Conservation (phyloP, 2,329 filamentous ascomycete species). For the Aspergillus brasiliensis region DNA sequence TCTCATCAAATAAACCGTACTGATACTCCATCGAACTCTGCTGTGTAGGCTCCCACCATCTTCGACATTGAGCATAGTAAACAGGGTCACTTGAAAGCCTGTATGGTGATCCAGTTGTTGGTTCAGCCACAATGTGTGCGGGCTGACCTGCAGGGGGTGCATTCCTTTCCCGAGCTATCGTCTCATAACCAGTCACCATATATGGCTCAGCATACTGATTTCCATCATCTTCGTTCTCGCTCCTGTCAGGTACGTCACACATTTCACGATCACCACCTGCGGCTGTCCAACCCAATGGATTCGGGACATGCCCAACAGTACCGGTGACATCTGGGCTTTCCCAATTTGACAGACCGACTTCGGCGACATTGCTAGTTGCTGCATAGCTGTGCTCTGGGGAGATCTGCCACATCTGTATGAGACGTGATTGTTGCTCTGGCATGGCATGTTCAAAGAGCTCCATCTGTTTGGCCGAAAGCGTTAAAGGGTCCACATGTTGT, state of each 20-base stretch:
- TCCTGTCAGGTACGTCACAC: conserved; percentile 32
- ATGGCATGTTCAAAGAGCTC: conserved; percentile 77
- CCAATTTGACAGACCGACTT: background rate
- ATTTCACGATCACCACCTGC: conserved; percentile 45
- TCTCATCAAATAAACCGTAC: conserved; percentile 41
- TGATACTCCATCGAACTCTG: conserved; percentile 39
- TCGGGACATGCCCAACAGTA: background rate
- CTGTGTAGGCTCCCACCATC: conserved; percentile 41
- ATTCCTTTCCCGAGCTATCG: conserved; percentile 66
- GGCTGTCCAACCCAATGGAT: background rate
- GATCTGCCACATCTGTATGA: conserved; percentile 84
- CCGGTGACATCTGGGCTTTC: background rate
- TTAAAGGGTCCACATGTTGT: conserved; percentile 61
- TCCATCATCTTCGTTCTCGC: conserved; percentile 20
- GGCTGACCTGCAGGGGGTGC: conserved; percentile 38
- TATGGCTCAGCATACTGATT: conserved; percentile 71
- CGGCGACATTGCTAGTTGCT: conserved; percentile 9
- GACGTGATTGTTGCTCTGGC: conserved; percentile 68
- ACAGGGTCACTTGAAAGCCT: conserved; percentile 43
- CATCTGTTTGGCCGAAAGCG: conserved; percentile 73
- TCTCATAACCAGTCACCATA: conserved; percentile 79
- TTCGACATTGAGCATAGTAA: conserved; percentile 36
- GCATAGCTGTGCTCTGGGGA: conserved; percentile 53
- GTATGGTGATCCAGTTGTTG: conserved; percentile 37
- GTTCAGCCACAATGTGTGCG: conserved; percentile 21